Conservation (phyloP, 225 moss, liverwort and hornwort genomes). For the Anthoceros angustus region DNA sequence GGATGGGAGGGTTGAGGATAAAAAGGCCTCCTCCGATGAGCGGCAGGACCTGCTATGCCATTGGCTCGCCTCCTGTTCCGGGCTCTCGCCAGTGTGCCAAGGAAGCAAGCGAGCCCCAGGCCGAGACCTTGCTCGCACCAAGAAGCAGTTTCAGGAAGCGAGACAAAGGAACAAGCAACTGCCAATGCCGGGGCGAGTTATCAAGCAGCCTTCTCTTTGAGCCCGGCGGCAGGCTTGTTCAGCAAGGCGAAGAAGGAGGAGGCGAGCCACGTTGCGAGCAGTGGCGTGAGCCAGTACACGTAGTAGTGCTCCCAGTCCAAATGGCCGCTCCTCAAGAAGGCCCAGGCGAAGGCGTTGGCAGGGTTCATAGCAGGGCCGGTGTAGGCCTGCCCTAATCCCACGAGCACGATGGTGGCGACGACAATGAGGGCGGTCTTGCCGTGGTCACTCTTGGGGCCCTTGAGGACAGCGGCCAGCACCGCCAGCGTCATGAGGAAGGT, state of each 20-base stretch:
- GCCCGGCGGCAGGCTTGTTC: not conserved
- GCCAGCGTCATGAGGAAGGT: constrained; percentile 40
- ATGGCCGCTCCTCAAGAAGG: constrained; percentile 38
- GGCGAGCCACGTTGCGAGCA: constrained; percentile 44
- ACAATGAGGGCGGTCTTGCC: constrained; percentile 32
- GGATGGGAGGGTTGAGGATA: too few relatives aligned
- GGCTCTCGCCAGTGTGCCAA: too few relatives aligned
- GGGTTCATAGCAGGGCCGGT: constrained; percentile 93
- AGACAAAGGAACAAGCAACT: not conserved
- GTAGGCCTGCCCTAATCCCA: constrained; percentile 42
- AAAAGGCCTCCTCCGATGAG: too few relatives aligned
- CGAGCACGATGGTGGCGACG: constrained; percentile 28
- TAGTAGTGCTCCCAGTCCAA: constrained; percentile 34
- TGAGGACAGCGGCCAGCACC: constrained; percentile 35
- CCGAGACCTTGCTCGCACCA: not conserved
- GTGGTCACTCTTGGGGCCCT: constrained; percentile 35
- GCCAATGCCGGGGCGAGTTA: not conserved
- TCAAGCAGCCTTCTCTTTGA: not conserved
- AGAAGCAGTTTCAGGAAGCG: not conserved
- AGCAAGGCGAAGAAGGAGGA: constrained; percentile 20
- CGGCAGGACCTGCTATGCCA: too few relatives aligned
- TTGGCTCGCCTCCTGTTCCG: too few relatives aligned
- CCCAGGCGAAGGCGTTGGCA: constrained; percentile 73
- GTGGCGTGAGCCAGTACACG: constrained; percentile 71
- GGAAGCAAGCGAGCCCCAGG: not conserved